Conservation (phyloP, 345 rosid genomes). For the Sisymbrium irio region DNA sequence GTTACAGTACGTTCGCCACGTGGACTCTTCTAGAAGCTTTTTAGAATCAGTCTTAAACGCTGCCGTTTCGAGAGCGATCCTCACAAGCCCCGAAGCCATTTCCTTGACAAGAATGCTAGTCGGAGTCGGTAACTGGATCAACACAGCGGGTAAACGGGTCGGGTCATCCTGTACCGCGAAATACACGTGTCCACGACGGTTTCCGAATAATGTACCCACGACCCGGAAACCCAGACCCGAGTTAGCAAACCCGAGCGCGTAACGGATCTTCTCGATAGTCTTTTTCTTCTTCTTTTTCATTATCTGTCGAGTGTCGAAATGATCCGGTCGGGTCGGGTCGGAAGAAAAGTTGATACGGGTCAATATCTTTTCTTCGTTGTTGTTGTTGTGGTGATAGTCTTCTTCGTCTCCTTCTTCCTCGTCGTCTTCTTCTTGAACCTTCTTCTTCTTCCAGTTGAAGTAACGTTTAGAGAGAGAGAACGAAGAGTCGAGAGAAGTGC, state of each 20-base stretch:
- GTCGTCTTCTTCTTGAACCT: conserved; percentile 53
- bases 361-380: conserved; percentile 26
- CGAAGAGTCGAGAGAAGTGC: conserved; percentile 69
- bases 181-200: conserved; percentile 81
- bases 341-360: conserved; percentile 28
- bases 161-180: conserved; percentile 81
- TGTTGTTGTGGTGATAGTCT: conserved; percentile 21
- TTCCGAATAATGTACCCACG: conserved; percentile 81
- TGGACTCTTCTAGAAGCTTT: conserved; percentile 62
- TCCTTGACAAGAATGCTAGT: conserved; percentile 78
- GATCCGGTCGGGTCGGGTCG: conserved; percentile 24
- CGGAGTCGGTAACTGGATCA: conserved; percentile 78
- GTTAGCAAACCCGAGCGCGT: conserved; percentile 43
- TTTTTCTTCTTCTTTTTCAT: conserved; percentile 38
- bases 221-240: conserved; percentile 59
- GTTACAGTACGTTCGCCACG: conserved; percentile 87
- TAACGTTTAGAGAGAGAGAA: conserved; percentile 88
- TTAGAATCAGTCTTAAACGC: conserved; percentile 29
- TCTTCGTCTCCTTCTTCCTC: conserved; percentile 31
- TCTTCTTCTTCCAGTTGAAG: conserved; percentile 78
- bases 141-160: conserved; percentile 52
- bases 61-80: conserved; percentile 59
- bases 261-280: conserved; percentile 56
- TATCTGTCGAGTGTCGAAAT: neutral
- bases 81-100: conserved; percentile 91